Base-by-base conservation (phyloP, 352 stramenopile genomes). In the Nothophytophthora sp. region DNA sequence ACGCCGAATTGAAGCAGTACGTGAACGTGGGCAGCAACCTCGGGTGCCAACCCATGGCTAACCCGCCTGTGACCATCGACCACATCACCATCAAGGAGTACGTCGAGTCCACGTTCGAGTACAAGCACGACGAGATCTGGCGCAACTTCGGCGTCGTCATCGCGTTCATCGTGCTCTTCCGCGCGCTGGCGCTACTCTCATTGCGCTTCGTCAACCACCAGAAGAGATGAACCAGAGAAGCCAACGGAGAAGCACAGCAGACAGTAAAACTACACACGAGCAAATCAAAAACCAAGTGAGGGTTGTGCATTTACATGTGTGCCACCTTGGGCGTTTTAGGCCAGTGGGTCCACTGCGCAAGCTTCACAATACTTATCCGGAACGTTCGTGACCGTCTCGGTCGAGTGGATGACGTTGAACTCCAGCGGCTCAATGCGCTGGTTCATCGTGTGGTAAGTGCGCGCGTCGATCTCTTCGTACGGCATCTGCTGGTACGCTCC, bases 401-500 rank as follows among this genome's bases (percentile, higher is more conserved):
- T 71, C 18, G 65, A 67, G 48, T 67, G 53, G 13, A 65, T 47
- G 15, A 76, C 47, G 25, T 63, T 62, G 41, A 90, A 87, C 32
- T 49, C 34, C 23, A 87, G 56, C 9, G 58, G 74, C 9, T 72
- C 53, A 29, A 88, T 60, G 22, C 50, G 54, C 13, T 51, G 47
- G 27, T 68, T 72, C 65, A 81, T 82, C 30, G 55, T 58, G 19
- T 58, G 36, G 53, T 97, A 98, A 18, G 68, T 67, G 13, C 48
- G 60, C 35, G 88, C 75, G 30, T 81, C 62, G 48, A 97, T 96
- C 45, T 85, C 82, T 56, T 98, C 90, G 67, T 98, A 98, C 19
- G 86, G 86, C 81, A 96, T 95, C 63, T 98, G 92, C 33, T 77
- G 63, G 62, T 97, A 98, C 37, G 83, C 86, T 1, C 86, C 86